These are phyloP conservation scores for Mycena kentingensis DNA, from an alignment of 768 basidiomycete genomes.

Conservation along the genomic window DNA sequence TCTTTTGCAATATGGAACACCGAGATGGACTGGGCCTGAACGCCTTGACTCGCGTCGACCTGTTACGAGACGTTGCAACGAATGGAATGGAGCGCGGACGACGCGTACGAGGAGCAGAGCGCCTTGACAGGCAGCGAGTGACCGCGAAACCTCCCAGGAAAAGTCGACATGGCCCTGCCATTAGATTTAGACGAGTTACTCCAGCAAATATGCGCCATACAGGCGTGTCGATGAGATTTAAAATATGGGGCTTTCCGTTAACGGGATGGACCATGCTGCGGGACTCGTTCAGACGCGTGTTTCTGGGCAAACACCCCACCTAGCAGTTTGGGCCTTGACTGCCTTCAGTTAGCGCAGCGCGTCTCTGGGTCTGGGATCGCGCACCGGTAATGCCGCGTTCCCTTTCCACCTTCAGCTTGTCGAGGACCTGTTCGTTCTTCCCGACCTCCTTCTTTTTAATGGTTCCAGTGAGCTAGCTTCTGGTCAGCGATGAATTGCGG, in stretches of 20 bases:
- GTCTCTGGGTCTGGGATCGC: conserved; percentile 19
- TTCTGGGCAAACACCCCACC: conserved; percentile 41
- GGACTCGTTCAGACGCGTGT: conserved; percentile 9
- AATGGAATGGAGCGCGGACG: not conserved
- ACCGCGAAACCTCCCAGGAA: conserved; percentile 93
- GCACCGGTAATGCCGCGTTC: conserved; percentile 94
- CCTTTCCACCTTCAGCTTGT: conserved; percentile 95
- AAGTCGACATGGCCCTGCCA: conserved; percentile 94
- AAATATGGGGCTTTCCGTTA: conserved; percentile 60
- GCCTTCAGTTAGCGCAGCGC: conserved; percentile 3
- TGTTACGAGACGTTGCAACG: conserved; percentile 38
- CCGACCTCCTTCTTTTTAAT: conserved; percentile 67
- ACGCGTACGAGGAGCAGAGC: conserved; percentile 60
- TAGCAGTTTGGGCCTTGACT: conserved; percentile 97
- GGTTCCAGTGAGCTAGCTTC: conserved; percentile 77
- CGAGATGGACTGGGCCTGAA: conserved; percentile 96
- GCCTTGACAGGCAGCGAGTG: conserved; percentile 91
- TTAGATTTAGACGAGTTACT: not conserved
- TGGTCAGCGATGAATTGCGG: conserved; percentile 22
- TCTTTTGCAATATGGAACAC: conserved; percentile 90
- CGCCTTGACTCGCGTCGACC: conserved; percentile 96
- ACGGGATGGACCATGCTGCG: conserved; percentile 76
- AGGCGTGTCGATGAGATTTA: conserved; percentile 97
- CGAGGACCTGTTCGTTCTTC: conserved; percentile 82
- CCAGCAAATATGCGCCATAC: conserved; percentile 41